Evolutionary conservation across 2,329 filamentous ascomycete genomes (phyloP).

Genomic region (Thelonectria blattea): DNA sequence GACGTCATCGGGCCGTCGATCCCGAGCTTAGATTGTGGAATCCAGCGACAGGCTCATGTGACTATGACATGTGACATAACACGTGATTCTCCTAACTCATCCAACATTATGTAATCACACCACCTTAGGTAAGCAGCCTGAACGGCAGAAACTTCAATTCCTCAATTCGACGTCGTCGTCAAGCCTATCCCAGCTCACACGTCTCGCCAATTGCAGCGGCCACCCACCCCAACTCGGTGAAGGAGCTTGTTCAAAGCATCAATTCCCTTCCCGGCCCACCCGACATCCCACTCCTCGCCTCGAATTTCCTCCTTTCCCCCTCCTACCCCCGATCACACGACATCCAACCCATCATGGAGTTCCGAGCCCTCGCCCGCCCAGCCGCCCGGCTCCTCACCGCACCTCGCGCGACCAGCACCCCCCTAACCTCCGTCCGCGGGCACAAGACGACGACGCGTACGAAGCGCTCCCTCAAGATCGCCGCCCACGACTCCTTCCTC

Average conservation of each 20-base stretch:
- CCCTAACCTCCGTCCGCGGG: slow-evolving; percentile 44
- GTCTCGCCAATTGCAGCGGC: slow-evolving; percentile 34
- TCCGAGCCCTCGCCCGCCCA: slow-evolving; percentile 45
- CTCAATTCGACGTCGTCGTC: slow-evolving; percentile 25
- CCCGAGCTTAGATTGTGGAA: slow-evolving; percentile 11
- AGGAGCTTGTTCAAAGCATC: slow-evolving; percentile 20
- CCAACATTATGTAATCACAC: slow-evolving; percentile 27
- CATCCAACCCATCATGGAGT: slow-evolving; percentile 41
- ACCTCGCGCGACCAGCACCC: slow-evolving; percentile 33
- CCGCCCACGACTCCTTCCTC: slow-evolving; percentile 66
- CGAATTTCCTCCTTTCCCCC: background rate
- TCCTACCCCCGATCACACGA: slow-evolving; percentile 2
- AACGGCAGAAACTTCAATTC: slow-evolving; percentile 38
- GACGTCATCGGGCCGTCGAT: slow-evolving; percentile 33
- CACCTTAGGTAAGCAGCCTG: slow-evolving; percentile 21
- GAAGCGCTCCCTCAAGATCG: slow-evolving; percentile 63
- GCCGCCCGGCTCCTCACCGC: slow-evolving; percentile 41
- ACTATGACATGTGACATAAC: slow-evolving; percentile 17
- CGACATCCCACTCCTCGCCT: background rate
- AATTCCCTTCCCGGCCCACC: slow-evolving; percentile 2
- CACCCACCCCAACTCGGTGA: slow-evolving; percentile 30
- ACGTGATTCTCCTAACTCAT: background rate
- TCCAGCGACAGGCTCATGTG: background rate
- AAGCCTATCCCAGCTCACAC: slow-evolving; percentile 28
- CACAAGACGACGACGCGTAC: slow-evolving; percentile 61